These are phyloP conservation scores for Hypoxylon sp. DNA, from an alignment of 2,329 filamentous ascomycete species.

Conservation along the genomic window DNA sequence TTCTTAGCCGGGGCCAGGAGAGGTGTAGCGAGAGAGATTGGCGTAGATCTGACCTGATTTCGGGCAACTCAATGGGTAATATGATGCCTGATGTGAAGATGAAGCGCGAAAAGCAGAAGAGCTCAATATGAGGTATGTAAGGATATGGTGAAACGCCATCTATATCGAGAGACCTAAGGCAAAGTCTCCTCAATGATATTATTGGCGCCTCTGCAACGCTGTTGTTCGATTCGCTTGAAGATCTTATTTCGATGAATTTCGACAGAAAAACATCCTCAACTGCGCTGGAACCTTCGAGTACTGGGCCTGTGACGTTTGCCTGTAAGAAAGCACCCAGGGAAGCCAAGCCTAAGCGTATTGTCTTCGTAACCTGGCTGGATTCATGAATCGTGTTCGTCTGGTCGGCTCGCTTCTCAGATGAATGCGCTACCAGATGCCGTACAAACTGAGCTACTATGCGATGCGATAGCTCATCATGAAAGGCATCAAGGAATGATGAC, in stretches of 20 bases:
- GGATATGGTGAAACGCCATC: slow-evolving; percentile 92
- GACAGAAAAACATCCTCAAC: slow-evolving; percentile 54
- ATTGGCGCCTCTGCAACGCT: slow-evolving; percentile 29
- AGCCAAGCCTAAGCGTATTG: slow-evolving; percentile 68
- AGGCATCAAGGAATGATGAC: slow-evolving; percentile 42
- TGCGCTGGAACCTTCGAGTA: slow-evolving; percentile 60
- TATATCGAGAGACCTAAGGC: slow-evolving; percentile 78
- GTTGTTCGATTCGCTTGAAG: background rate
- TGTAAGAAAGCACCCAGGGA: slow-evolving; percentile 80
- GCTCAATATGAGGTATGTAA: slow-evolving; percentile 85
- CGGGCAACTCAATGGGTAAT: slow-evolving; percentile 39
- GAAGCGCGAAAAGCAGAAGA: slow-evolving; percentile 80
- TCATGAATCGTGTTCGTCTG: background rate
- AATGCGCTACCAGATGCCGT: slow-evolving; percentile 25
- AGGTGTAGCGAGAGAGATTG: slow-evolving; percentile 56
- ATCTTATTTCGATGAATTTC: slow-evolving; percentile 50
- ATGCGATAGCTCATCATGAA: slow-evolving; percentile 33
- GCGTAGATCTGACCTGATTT: slow-evolving; percentile 53
- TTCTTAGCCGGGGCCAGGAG: slow-evolving; percentile 77
- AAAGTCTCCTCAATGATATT: slow-evolving; percentile 53
- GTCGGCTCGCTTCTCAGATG: background rate
- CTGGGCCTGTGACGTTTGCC: slow-evolving; percentile 81
- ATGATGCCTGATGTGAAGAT: slow-evolving; percentile 61
- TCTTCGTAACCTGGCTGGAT: slow-evolving; percentile 22
- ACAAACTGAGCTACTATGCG: slow-evolving; percentile 44